phyloP scores from a whole-genome alignment of 2,329 filamentous ascomycete species.

The Hypoxylon sp. region DNA sequence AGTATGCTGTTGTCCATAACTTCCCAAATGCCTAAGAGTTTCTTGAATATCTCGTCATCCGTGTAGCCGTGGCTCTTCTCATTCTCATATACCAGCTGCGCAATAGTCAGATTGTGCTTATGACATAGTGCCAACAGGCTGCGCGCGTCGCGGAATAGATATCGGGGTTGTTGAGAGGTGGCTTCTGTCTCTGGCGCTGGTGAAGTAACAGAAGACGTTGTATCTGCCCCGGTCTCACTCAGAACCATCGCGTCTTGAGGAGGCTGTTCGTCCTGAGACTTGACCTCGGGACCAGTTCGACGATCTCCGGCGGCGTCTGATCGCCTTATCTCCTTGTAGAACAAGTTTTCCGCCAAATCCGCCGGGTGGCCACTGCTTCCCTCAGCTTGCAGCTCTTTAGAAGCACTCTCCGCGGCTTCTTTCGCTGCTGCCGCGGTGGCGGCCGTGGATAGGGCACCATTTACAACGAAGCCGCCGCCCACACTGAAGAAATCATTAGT shows the following conservation, averaged over 20 bases:
- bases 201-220: slow-evolving; percentile 26
- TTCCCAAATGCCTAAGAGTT: slow-evolving; percentile 62
- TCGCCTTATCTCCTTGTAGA: slow-evolving; percentile 63
- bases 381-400: slow-evolving; percentile 44
- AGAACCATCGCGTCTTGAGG: slow-evolving; percentile 35
- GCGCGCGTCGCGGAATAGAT: slow-evolving; percentile 60
- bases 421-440: slow-evolving; percentile 44
- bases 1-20: slow-evolving; percentile 65
- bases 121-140: slow-evolving; percentile 61
- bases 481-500: slow-evolving; percentile 65
- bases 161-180: slow-evolving; percentile 54
- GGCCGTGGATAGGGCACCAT: slow-evolving; percentile 60
- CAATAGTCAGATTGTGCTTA: slow-evolving; percentile 64
- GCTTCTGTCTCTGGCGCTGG: slow-evolving; percentile 31
- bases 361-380: slow-evolving; percentile 53
- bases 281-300: slow-evolving; percentile 58
- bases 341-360: slow-evolving; percentile 64
- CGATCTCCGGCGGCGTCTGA: slow-evolving; percentile 60
- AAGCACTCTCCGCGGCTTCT: slow-evolving; percentile 26
- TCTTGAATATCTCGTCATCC: slow-evolving; percentile 61
- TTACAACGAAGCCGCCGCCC: slow-evolving; percentile 65
- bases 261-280: slow-evolving; percentile 48
- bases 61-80: slow-evolving; percentile 64
- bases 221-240: slow-evolving; percentile 17
- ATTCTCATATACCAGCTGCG: slow-evolving; percentile 64